Evolutionary conservation across 441 rosid species (phyloP).

Genomic region (Pelargonium myrrhifolium): DNA sequence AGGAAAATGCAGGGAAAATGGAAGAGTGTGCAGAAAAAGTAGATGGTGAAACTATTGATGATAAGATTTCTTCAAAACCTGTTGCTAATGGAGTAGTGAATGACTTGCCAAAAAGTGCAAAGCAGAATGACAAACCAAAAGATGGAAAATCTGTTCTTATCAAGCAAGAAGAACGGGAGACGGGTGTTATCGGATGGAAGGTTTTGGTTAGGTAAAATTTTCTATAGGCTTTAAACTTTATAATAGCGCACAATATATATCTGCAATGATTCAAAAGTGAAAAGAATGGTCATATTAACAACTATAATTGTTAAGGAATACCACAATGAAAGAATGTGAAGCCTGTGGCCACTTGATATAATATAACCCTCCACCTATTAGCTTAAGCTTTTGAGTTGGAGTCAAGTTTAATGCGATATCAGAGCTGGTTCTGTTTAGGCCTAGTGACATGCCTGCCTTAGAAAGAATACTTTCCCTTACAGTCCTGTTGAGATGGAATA

Average conservation of each 20-base stretch:
- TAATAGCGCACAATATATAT: no score
- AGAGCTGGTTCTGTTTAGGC: no score
- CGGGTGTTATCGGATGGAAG: conserved; percentile 84
- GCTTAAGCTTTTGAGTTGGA: no score
- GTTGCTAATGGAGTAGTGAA: conserved; percentile 43
- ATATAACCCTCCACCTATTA: background rate
- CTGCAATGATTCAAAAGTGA: no score
- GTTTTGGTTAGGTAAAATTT: conserved; percentile 85
- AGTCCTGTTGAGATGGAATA: no score
- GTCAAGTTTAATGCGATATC: no score
- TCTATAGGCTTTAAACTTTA: no score
- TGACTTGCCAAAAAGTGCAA: conserved; percentile 33
- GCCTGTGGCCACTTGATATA: conserved; percentile 24
- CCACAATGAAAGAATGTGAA: no score
- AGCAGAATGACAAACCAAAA: conserved; percentile 36
- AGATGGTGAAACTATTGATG: conserved; percentile 33
- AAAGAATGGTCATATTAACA: no score
- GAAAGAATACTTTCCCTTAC: no score
- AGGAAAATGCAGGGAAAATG: conserved; percentile 98
- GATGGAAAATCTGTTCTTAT: conserved; percentile 83
- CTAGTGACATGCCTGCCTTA: no score
- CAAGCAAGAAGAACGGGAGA: conserved; percentile 96
- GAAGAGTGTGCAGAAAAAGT: conserved; percentile 64
- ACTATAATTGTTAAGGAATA: no score
- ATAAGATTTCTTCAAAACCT: conserved; percentile 34